These are phyloP conservation scores for Fraxinus xanthoxyloides DNA, from an alignment of 305 asterid genomes.

Conservation along the genomic window DNA sequence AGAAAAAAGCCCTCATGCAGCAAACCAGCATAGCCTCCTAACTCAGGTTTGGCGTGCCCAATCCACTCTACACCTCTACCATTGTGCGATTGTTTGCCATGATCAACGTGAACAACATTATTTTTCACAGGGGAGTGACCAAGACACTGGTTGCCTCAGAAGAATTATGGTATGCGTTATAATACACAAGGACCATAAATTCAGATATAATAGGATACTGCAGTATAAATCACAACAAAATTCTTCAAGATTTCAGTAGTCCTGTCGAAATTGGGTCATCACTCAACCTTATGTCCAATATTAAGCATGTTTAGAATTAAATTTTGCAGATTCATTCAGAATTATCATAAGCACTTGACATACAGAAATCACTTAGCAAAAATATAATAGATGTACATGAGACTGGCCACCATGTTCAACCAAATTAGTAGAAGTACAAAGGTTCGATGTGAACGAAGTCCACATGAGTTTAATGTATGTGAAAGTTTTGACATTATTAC, in stretches of 20 bases:
- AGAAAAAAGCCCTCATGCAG: neutral
- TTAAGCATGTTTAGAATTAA: neutral
- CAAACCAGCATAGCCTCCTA: neutral
- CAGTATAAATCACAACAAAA: neutral
- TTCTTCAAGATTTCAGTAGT: neutral
- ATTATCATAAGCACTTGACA: neutral
- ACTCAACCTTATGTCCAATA: neutral
- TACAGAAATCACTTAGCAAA: neutral
- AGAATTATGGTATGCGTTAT: neutral
- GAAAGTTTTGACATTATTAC: neutral
- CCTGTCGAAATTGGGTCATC: neutral
- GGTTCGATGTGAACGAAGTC: neutral
- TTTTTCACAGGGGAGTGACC: neutral
- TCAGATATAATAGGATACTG: neutral
- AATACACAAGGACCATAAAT: neutral
- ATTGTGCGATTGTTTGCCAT: neutral
- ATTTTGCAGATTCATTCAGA: neutral
- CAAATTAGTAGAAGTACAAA: neutral
- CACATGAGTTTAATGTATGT: neutral
- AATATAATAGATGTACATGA: neutral
- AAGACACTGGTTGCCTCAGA: neutral
- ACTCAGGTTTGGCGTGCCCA: neutral
- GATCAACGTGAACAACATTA: neutral
- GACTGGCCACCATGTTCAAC: neutral
- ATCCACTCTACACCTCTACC: neutral